Conservation (phyloP, 1,284 basidiomycete species). For the Fomitiporia mediterranea region DNA sequence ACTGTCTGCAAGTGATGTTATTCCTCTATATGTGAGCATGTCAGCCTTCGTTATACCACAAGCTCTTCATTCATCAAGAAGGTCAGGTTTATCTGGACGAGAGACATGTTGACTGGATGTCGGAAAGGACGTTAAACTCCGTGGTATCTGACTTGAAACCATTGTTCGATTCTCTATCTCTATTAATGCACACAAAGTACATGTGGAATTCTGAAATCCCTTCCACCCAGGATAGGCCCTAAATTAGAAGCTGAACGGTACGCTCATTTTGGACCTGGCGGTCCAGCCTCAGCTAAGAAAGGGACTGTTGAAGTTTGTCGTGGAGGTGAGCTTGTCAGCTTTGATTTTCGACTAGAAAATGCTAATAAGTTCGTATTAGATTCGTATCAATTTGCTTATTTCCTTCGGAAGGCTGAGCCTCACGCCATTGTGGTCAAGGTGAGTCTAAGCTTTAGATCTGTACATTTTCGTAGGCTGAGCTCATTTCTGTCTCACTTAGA, state of each 20-base stretch:
- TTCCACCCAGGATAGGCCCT: conserved; percentile 48
- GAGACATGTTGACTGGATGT: conserved; percentile 77
- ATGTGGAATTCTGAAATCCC: conserved; percentile 1
- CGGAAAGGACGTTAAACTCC: conserved; percentile 62
- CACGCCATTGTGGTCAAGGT: conserved; percentile 75
- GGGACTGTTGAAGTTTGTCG: conserved; percentile 66
- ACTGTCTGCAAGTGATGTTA: conserved; percentile 53
- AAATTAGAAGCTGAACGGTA: conserved; percentile 61
- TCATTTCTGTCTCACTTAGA: conserved; percentile 35
- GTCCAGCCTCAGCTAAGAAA: conserved; percentile 46
- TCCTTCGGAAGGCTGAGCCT: conserved; percentile 69
- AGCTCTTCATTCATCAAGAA: not conserved
- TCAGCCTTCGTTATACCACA: not conserved
- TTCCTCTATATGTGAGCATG: conserved; percentile 64
- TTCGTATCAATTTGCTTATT: conserved; percentile 76
- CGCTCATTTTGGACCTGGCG: conserved; percentile 36
- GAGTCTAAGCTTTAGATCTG: too few species aligned
- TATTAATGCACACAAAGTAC: too few species aligned
- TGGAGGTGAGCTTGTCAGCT: conserved; percentile 46
- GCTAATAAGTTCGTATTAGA: conserved; percentile 37
- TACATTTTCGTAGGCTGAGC: too few species aligned
- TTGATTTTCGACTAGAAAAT: conserved; percentile 11
- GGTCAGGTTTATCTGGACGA: conserved; percentile 70
- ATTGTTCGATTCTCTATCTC: conserved; percentile 40
- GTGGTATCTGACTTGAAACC: conserved; percentile 68